Base-by-base conservation (phyloP, 2,329 filamentous ascomycete genomes). In the Nemania abortiva region DNA sequence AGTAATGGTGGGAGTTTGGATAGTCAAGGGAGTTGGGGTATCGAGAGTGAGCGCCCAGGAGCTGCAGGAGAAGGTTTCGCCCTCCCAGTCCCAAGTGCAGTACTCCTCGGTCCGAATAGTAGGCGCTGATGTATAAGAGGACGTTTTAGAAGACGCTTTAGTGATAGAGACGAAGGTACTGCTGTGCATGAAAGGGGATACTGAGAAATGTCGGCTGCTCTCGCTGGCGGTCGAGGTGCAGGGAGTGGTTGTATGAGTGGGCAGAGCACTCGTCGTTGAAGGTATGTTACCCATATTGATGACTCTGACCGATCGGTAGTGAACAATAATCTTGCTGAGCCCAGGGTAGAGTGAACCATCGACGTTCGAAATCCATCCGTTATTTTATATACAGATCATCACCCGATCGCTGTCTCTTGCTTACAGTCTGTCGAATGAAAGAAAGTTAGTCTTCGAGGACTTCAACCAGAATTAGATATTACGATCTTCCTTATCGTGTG, bases 161-260 rank as follows among this genome's bases (percentile, higher is more conserved):
- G 68, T 69, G 49, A 70, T 20, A 52, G 70, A 70, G 15, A 69
- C 20, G 22, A 72, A 65, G 10, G 65, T 69, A 20, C 60, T 72
- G 20, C 60, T 72, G 7, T 22, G 52, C 24, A 29, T 62, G 13
- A 70, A 52, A 29, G 68, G 64, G 0, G 70, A 57, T 45, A 70
- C 61, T 10, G 70, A 42, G 57, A 72, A 49, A n/a, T 65, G 49
- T 37, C 24, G 63, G 52, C 37, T 58, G n/a, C 62, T 50, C 34
- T 57, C 58, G 11, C 50, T 53, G 6, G 29, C 4, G 6, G 37
- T 1, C 2, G 37, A 20, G 24, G 55, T 59, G 34, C 22, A 66
- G 52, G 55, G 29, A 27, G 31, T 49, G 22, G 42, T 15, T n/a
- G 63, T 49, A 11, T 53, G 61, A 66, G 68, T 64, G 47, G 42